These are phyloP conservation scores for Termitomyces sp. DNA, from an alignment of 768 basidiomycete species.

Conservation along the genomic window DNA sequence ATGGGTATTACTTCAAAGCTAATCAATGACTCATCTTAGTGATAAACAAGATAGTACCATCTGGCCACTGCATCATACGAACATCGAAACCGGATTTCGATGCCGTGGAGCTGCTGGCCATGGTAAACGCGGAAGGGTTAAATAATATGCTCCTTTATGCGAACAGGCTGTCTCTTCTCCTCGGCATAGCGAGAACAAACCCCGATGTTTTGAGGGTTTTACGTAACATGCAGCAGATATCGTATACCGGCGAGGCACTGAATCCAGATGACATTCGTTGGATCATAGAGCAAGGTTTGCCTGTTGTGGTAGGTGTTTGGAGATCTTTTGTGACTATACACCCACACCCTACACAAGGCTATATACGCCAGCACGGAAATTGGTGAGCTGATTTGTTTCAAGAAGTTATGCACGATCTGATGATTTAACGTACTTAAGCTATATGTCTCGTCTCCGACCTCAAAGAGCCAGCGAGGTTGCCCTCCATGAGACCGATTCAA, in stretches of 20 bases:
- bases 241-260: constrained; percentile 4
- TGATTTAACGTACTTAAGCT: not conserved
- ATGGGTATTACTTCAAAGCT: not conserved
- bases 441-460: constrained; percentile 8
- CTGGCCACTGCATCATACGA: constrained; percentile 3
- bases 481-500: not conserved
- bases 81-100: constrained; percentile 7
- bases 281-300: constrained; percentile 2
- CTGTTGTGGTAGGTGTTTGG: not conserved
- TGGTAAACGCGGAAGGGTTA: constrained; percentile 1
- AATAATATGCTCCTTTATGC: constrained; percentile 8
- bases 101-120: constrained; percentile 2
- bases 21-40: not conserved
- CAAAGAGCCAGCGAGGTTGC: not conserved
- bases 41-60: constrained; percentile 1
- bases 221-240: constrained; percentile 5
- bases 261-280: constrained; percentile 6
- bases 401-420: not conserved
- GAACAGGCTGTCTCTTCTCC: not conserved
- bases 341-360: not conserved
- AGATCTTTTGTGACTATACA: not conserved
- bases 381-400: not conserved
- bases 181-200: not conserved
- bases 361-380: constrained; percentile 7
- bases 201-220: constrained; percentile 1